Evolutionary conservation across 768 basidiomycete genomes (phyloP), one percentile per base, ranked within the genome.

Genomic region (Daedaleopsis nitida): DNA sequence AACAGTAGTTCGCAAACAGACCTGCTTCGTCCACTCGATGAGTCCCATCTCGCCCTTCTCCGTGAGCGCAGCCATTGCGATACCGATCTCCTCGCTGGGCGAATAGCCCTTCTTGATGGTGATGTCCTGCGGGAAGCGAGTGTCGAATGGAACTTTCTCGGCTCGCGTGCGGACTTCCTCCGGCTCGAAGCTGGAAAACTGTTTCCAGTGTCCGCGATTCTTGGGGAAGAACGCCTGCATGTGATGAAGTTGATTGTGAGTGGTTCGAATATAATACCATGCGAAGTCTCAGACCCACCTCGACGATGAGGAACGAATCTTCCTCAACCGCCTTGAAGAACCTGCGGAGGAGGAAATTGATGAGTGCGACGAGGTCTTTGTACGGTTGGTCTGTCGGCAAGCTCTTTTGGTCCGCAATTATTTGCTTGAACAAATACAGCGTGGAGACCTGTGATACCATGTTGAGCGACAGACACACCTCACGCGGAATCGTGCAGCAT

Each of bases 261-360:
- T 10, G 45, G 12, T 60, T 19, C 1, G 16, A 27, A 19, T 21
- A 19, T 48, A 53, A 19, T 16, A 21, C 43, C 62, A n/a, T n/a
- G n/a, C n/a, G 68, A 74, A 62, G 65, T 66, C 75, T 78, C 5
- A n/a, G n/a, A 48, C 60, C 66, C 68, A 95, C 95, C 82, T 98
- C 94, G 62, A 98, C 82, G 61, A 93, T 83, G 50, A 98, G 79
- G 77, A 98, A 91, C 0, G 92, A 81, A 63, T 97, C 89, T 64
- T 92, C 86, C 55, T 85, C 83, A 51, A 94, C 81, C 8, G 87
- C 84, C 73, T 97, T 98, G 86, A 99, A 98, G 81, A 98, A 98
- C 71, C 89, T 87, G 24, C 92, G 86, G 60, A 98, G 81, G 62
- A 98, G 81, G 75, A 83, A 99, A 68, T 87, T 91, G 77, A 98